Percentiles rank a stretch among this genome's conserved stretches.
Evolutionary conservation across 495 filamentous ascomycete species (phyloP).

Genomic region (Neurospora tetraspora): DNA sequence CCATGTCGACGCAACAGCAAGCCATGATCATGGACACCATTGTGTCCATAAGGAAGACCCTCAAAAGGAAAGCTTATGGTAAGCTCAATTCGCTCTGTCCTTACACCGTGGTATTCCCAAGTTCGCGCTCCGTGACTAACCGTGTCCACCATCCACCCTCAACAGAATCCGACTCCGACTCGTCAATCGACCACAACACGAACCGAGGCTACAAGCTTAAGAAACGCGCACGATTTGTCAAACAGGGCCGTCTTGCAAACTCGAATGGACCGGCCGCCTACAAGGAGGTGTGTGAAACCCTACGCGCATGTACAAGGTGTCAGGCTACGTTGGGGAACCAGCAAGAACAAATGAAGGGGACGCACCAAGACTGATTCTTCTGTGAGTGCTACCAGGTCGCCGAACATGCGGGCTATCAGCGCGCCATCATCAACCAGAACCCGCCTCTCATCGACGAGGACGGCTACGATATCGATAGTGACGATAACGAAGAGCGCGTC

Average conservation of each 20-base stretch:
- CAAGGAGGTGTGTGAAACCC: constrained; percentile 57
- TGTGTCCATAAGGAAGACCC: constrained; percentile 13
- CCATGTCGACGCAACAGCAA: constrained; percentile 24
- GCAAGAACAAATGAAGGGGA: background rate
- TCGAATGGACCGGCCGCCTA: constrained; percentile 66
- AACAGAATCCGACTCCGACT: constrained; percentile 78
- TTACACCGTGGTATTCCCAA: background rate
- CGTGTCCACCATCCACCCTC: background rate
- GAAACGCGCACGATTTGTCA: constrained; percentile 68
- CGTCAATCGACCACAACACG: constrained; percentile 64
- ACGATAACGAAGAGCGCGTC: constrained; percentile 58
- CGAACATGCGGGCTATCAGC: constrained; percentile 73
- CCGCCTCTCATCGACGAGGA: constrained; percentile 70
- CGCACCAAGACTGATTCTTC: background rate
- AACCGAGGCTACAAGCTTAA: constrained; percentile 92
- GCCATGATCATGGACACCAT: constrained; percentile 22
- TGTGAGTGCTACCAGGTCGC: constrained; percentile 46
- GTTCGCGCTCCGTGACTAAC: background rate
- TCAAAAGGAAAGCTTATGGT: constrained; percentile 24
- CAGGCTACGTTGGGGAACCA: background rate
- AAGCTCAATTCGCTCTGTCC: background rate
- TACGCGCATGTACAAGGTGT: background rate
- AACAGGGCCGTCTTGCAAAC: constrained; percentile 62
- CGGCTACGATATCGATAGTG: constrained; percentile 74
- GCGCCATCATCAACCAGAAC: constrained; percentile 75